Evolutionary conservation across 2,329 filamentous ascomycete genomes (phyloP), one percentile per base, ranked within the genome.

Genomic region (Botrytis porri): DNA sequence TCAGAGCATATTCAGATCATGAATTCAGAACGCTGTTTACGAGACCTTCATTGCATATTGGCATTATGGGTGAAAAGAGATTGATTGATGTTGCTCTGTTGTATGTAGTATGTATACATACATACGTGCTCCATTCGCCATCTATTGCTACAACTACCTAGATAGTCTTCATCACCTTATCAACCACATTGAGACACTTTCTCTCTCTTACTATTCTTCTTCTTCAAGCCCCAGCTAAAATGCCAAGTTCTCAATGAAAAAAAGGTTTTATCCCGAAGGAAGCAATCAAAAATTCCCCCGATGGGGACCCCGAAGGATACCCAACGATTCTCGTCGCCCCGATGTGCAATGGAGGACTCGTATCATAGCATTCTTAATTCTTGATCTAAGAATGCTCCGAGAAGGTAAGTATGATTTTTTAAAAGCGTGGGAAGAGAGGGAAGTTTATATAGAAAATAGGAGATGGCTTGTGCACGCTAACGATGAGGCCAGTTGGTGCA

Each of bases 311-410:
- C 80, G 79, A 80, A 79, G 80, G 76, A 79, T 77, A 80, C 74
- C 79, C 73, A 77, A 81, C 79, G 72, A 77, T 76, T 79, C 79
- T 84, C 82, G 84, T 83, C 84, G 79, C 85, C 85, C 83, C 85
- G 85, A 78, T 87, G 85, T 87, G 86, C 86, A 87, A 87, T 87
- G 86, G 84, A 87, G 85, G 85, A 83, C 83, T 85, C 82, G 77
- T 80, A 77, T 73, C 73, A 77, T 77, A 73, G 25, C 39, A 71
- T 57, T 63, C 69, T 35, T 69, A 75, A 79, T 79, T 77, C 78
- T 73, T 82, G 81, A 82, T 76, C 80, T 72, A 69, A 62, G 69
- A 57, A 43, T 25, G 62, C 73, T 75, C 74, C 73, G 77, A 80
- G 73, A 82, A 82, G 80, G 81, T 82, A 82, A 82, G 81, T 82